Evolutionary conservation across 495 filamentous ascomycete genomes (phyloP).

Genomic region (Neurospora terricola): DNA sequence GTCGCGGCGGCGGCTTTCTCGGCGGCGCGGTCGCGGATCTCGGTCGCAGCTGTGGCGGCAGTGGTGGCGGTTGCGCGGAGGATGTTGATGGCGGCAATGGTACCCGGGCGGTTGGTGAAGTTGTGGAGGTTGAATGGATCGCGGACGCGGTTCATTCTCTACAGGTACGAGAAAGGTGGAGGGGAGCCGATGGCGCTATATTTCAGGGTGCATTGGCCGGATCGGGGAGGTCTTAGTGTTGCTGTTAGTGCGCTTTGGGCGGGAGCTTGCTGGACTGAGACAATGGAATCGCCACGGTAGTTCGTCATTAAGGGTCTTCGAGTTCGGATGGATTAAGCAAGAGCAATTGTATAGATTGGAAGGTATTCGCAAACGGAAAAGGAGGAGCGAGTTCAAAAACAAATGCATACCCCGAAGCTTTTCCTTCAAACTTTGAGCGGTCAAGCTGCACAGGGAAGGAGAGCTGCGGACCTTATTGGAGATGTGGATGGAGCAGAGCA

Average conservation of each 20-base stretch:
- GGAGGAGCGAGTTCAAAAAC: neutral
- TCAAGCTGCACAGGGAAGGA: neutral
- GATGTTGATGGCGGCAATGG: slow-evolving; percentile 32
- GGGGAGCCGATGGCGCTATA: neutral
- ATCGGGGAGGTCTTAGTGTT: neutral
- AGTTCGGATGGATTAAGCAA: neutral
- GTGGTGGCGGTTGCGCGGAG: slow-evolving; percentile 31
- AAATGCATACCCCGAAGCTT: neutral
- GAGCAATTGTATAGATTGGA: neutral
- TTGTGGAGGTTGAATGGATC: slow-evolving; percentile 42
- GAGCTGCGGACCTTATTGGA: neutral
- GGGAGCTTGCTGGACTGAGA: neutral
- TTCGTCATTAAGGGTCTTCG: neutral
- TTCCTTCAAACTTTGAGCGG: neutral
- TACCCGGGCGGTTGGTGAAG: slow-evolving; percentile 1
- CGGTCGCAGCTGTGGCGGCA: slow-evolving; percentile 28
- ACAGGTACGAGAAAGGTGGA: neutral
- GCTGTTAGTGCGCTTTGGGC: neutral
- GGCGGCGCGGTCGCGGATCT: slow-evolving; percentile 28
- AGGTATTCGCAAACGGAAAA: neutral
- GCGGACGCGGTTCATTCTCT: slow-evolving; percentile 37
- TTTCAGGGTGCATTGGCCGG: neutral
- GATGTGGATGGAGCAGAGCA: neutral
- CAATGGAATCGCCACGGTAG: neutral
- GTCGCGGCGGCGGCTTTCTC: slow-evolving; percentile 33